phyloP scores from a whole-genome alignment of 2,329 filamentous ascomycete genomes.

The Ophiostoma quercus region DNA sequence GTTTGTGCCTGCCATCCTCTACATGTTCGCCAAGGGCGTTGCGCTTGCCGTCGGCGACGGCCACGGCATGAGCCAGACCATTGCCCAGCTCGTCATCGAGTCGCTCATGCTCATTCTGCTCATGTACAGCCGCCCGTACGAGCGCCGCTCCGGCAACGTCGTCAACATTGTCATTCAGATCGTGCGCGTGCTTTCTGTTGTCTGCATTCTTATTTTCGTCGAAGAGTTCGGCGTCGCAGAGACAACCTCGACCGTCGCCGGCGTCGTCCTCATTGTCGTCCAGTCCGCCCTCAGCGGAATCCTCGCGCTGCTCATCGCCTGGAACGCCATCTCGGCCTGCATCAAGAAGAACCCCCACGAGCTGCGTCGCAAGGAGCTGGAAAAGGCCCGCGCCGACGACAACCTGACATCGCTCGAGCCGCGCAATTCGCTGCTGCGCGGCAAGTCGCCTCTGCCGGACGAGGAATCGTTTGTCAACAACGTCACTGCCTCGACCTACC shows the following conservation, averaged over 20 bases:
- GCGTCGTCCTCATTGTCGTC: constrained; percentile 86
- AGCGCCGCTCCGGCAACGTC: constrained; percentile 79
- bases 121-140: constrained; percentile 79
- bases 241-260: constrained; percentile 89
- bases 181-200: constrained; percentile 81
- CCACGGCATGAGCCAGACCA: constrained; percentile 74
- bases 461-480: constrained; percentile 2
- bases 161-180: constrained; percentile 91
- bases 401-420: constrained; percentile 81
- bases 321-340: constrained; percentile 80
- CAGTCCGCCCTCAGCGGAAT: constrained; percentile 78
- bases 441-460: constrained; percentile 4
- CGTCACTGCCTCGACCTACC: not conserved
- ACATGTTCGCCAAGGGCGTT: constrained; percentile 84
- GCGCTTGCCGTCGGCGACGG: constrained; percentile 81
- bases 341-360: constrained; percentile 86
- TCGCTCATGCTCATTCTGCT: constrained; percentile 71
- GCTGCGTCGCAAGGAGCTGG: constrained; percentile 74
- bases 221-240: constrained; percentile 84
- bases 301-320: constrained; percentile 78
- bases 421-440: constrained; percentile 71
- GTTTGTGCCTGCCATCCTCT: constrained; percentile 82
- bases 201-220: constrained; percentile 87
- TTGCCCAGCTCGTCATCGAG: constrained; percentile 77
- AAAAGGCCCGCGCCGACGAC: constrained; percentile 74